A percentile compares a stretch with the other conserved stretches of the same genome.
Evolutionary conservation across 352 stramenopile species (phyloP).

Genomic region (Elongisporangium prolatum): DNA sequence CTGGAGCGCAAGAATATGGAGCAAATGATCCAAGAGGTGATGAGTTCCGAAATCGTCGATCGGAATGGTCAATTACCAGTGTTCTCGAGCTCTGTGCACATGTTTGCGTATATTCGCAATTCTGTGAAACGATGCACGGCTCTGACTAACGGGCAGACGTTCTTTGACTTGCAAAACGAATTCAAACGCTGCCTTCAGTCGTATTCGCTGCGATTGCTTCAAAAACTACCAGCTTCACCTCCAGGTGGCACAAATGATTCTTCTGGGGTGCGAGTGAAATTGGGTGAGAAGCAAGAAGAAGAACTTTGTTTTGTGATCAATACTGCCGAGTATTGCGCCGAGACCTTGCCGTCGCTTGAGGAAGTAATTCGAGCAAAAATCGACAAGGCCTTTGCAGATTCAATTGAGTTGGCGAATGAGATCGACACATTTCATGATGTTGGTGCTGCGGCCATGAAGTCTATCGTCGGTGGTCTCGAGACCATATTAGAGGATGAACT

Average conservation of each 20-base stretch:
- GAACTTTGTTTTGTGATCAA: constrained; percentile 97
- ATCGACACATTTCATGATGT: constrained; percentile 96
- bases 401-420: constrained; percentile 92
- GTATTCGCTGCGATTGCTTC: constrained; percentile 74
- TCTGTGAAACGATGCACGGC: constrained; percentile 96
- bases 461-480: constrained; percentile 92
- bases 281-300: constrained; percentile 91
- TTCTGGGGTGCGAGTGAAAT: constrained; percentile 36
- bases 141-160: constrained; percentile 96
- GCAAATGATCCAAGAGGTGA: constrained; percentile 88
- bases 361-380: constrained; percentile 97
- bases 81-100: constrained; percentile 96
- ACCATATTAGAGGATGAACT: constrained; percentile 89
- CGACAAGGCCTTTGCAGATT: constrained; percentile 89
- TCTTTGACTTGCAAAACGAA: constrained; percentile 95
- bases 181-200: constrained; percentile 84
- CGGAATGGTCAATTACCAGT: constrained; percentile 93
- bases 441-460: constrained; percentile 91
- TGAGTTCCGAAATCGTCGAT: constrained; percentile 92
- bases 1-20: constrained; percentile 96
- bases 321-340: constrained; percentile 98
- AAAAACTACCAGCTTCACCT: constrained; percentile 49
- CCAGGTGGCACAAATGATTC: constrained; percentile 3
- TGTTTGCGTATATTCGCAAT: constrained; percentile 99
- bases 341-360: constrained; percentile 94